phyloP scores from a whole-genome alignment of 805 yeast species.

The Myxozyma geophila region DNA sequence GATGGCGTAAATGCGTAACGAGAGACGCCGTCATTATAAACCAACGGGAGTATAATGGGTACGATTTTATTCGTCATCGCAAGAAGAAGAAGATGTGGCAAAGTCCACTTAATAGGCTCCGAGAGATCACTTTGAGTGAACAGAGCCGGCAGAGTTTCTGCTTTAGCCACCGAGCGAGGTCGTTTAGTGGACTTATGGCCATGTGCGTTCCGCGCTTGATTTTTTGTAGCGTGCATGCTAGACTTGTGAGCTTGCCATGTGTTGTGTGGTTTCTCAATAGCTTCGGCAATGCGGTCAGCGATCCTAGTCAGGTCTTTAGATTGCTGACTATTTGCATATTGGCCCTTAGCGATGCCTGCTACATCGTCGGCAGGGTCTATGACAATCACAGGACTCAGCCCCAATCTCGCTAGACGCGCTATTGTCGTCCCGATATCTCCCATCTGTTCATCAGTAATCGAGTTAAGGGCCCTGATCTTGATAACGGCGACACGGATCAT shows the following conservation, averaged over 20 bases:
- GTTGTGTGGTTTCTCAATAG: slow-evolving; percentile 17
- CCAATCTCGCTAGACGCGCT: slow-evolving; percentile 60
- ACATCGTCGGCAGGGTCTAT: slow-evolving; percentile 51
- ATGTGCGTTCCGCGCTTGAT: background rate
- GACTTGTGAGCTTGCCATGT: background rate
- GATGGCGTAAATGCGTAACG: slow-evolving; percentile 48
- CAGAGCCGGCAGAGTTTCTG: slow-evolving; percentile 22
- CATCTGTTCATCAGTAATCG: slow-evolving; percentile 46
- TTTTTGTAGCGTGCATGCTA: background rate
- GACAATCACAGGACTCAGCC: slow-evolving; percentile 74
- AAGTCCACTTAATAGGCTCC: slow-evolving; percentile 10
- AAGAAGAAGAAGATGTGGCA: slow-evolving; percentile 44
- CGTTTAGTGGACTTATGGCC: background rate
- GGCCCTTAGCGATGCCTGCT: slow-evolving; percentile 23
- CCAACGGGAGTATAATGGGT: slow-evolving; percentile 64
- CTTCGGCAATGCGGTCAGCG: slow-evolving; percentile 13
- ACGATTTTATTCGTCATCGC: slow-evolving; percentile 52
- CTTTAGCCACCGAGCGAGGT: slow-evolving; percentile 11
- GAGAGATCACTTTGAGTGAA: slow-evolving; percentile 11
- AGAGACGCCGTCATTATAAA: slow-evolving; percentile 62
- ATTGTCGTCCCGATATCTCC: slow-evolving; percentile 61
- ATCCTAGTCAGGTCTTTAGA: slow-evolving; percentile 20
- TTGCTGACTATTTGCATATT: slow-evolving; percentile 5
- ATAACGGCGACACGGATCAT: slow-evolving; percentile 58
- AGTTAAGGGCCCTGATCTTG: slow-evolving; percentile 52